phyloP scores from a whole-genome alignment of 768 basidiomycete genomes.

The Hygrophoropsis aurantiaca region DNA sequence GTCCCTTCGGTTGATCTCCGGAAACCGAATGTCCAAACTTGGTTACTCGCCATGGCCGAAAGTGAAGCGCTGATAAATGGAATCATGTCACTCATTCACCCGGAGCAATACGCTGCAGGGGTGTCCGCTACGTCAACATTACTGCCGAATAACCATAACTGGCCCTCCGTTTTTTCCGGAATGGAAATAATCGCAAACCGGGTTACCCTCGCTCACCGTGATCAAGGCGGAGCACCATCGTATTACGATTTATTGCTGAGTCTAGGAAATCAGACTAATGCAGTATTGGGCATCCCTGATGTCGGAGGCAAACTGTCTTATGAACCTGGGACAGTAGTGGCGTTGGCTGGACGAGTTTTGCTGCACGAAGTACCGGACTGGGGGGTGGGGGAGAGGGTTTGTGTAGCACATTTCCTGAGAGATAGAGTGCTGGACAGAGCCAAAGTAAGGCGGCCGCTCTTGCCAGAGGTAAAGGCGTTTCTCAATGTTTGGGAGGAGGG shows the following conservation, averaged over 20 bases:
- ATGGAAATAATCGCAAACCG: constrained; percentile 2
- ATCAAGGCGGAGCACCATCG: not conserved
- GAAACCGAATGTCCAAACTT: not conserved
- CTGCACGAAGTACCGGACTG: not conserved
- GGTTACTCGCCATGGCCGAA: not conserved
- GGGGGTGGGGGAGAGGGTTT: constrained; percentile 1
- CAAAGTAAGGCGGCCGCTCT: too few relatives aligned
- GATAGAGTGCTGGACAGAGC: too few relatives aligned
- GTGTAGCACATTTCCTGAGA: too few relatives aligned
- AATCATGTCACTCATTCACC: not conserved
- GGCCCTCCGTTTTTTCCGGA: constrained; percentile 1
- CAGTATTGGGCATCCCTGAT: not conserved
- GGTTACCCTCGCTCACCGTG: constrained; percentile 1
- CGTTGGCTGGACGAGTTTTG: constrained; percentile 2
- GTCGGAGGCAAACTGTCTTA: not conserved
- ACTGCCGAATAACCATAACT: not conserved
- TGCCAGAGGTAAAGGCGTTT: too few relatives aligned
- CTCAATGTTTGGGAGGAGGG: too few relatives aligned
- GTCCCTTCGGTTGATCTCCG: too few relatives aligned
- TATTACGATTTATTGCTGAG: constrained; percentile 6
- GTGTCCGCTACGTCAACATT: too few relatives aligned
- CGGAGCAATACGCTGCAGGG: not conserved
- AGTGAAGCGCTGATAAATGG: not conserved
- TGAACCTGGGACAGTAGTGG: not conserved
- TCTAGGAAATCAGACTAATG: not conserved